Percentiles rank a stretch among this genome's conserved stretches.
Evolutionary conservation across 306 rosid genomes (phyloP).

Genomic region (Ormosia semicastrata): DNA sequence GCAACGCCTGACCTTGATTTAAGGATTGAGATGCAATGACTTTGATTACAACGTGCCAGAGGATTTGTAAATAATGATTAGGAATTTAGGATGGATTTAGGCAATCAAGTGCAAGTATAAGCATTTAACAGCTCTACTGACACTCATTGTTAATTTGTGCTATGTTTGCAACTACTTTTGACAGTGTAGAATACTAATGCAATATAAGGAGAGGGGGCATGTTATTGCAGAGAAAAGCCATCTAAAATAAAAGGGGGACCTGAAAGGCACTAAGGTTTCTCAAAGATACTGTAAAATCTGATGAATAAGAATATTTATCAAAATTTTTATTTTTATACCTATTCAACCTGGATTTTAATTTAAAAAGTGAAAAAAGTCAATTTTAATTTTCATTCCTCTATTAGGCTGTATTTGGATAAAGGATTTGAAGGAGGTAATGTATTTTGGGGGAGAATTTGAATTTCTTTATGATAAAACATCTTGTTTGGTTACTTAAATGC

Average conservation of each 20-base stretch:
- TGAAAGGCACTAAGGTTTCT: no score
- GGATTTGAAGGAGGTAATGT: neutral
- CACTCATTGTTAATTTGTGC: neutral
- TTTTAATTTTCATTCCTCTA: no score
- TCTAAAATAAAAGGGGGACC: no score
- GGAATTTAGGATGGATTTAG: neutral
- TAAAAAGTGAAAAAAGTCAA: no score
- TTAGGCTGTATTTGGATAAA: neutral
- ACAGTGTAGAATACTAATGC: no score
- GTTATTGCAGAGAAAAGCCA: no score
- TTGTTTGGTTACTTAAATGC: neutral
- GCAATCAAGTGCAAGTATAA: constrained; percentile 12
- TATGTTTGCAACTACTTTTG: neutral
- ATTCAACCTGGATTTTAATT: no score
- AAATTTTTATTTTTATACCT: no score
- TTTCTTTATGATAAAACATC: neutral
- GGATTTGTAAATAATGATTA: neutral
- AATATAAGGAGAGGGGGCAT: no score
- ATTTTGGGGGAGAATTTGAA: neutral
- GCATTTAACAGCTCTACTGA: neutral
- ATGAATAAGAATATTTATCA: no score
- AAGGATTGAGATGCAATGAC: constrained; percentile 2
- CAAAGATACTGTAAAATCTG: no score
- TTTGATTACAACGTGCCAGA: neutral
- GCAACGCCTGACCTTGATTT: constrained; percentile 1